Base-by-base conservation (phyloP, 306 rosid genomes). In the Pterocarpus santalinus region DNA sequence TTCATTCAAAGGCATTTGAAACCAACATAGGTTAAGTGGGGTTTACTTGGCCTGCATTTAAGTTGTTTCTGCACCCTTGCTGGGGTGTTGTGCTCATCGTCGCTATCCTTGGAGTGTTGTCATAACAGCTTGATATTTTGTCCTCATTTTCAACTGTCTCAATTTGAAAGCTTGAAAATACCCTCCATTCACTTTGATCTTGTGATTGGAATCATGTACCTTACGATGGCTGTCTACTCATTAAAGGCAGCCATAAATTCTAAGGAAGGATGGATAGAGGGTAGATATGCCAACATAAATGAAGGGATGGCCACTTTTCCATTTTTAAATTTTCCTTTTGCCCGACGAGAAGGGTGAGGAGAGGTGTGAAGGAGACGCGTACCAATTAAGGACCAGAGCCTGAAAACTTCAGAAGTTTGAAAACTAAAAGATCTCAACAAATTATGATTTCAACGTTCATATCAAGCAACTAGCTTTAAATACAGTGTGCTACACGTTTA, bases 181-280 rank as follows among this genome's bases (percentile, higher is more conserved):
- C 55, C 66, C 32, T 32, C 65, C 63, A 49, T 66, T 81, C 86
- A 81, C 72, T 85, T 85, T 62, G 61, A 77, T 28, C 69, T 77
- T 82, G 81, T 86, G 90, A 88, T 46, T 16, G 60, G 84, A 69
- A 85, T 72, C 72, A 73, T 81, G 84, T 17, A 57, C 77, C 73
- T 47, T 74, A 44, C 85, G 65, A 63, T 58, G 39, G 70, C 65
- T 64, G 89, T 64, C 82, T 41, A 63, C 53, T 69, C 85, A 80
- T 82, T 82, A 65, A 89, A 82, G 56, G 66, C 68, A 65, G 83
- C 70, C 85, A 82, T 89, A 88, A 90, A 90, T 88, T 75, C 77
- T 3, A 33, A 75, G 79, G 7, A 63, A 64, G 73, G 67, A 76
- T 75, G 61, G 79, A 81, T 41, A 52, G 57, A 44, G 52, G 78